Conservation (phyloP, 495 filamentous ascomycete genomes). For the Rostrohypoxylon terebratum region DNA sequence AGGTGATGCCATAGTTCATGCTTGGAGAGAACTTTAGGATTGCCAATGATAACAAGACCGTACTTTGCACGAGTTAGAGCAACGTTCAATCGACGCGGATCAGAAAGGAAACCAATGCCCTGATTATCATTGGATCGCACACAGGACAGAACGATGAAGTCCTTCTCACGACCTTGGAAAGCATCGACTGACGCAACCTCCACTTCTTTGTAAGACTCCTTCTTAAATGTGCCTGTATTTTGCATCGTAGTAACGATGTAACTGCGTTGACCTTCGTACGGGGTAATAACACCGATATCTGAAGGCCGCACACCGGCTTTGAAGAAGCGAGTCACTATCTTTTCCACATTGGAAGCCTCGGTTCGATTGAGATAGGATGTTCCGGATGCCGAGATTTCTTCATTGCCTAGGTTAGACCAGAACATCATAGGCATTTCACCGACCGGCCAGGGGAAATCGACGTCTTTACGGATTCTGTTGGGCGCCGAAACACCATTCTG, state of each 20-base stretch:
- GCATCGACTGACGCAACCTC: conserved; percentile 98
- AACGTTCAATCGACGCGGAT: conserved; percentile 98
- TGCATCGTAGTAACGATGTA: conserved; percentile 99
- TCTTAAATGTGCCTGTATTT: conserved; percentile 94
- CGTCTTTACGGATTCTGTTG: conserved; percentile 88
- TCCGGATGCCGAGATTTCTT: conserved; percentile 97
- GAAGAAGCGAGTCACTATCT: conserved; percentile 98
- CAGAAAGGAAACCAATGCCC: conserved; percentile 98
- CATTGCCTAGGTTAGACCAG: conserved; percentile 97
- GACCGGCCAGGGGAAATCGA: conserved; percentile 99
- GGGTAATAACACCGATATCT: conserved; percentile 97
- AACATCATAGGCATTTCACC: conserved; percentile 99
- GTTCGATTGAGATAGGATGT: conserved; percentile 98
- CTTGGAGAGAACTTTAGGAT: conserved; percentile 97
- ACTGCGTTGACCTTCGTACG: conserved; percentile 97
- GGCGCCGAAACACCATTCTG: conserved; percentile 96
- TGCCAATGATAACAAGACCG: conserved; percentile 94
- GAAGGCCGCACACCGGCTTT: conserved; percentile 94
- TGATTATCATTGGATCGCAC: conserved; percentile 99
- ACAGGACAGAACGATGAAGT: conserved; percentile 98
- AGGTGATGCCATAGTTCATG: conserved; percentile 98
- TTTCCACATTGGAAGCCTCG: conserved; percentile 96
- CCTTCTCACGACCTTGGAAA: conserved; percentile 99
- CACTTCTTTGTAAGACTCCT: conserved; percentile 98
- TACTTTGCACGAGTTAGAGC: conserved; percentile 97